A percentile compares a stretch with the other conserved stretches of the same genome.
phyloP scores from a whole-genome alignment of 208 protist species.

The Leishmania tarentolae region DNA sequence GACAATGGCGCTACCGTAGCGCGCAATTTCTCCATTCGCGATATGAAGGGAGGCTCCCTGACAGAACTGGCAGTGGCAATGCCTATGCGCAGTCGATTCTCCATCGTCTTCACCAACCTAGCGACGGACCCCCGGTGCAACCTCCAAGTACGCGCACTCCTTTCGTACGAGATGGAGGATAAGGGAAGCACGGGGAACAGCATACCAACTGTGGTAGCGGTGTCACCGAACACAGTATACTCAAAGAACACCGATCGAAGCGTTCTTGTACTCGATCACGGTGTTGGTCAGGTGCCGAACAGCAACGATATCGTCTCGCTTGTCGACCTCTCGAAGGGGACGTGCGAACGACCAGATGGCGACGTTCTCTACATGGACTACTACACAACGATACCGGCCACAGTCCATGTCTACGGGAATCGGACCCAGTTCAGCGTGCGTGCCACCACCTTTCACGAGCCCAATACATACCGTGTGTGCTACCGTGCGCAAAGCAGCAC shows the following conservation, averaged over 20 bases:
- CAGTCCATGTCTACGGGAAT: constrained; percentile 17
- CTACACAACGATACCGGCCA: constrained; percentile 21
- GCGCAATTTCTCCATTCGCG: constrained; percentile 57
- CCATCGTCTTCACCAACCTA: constrained; percentile 65
- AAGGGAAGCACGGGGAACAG: no score
- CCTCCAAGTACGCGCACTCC: constrained; percentile 44
- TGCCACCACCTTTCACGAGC: constrained; percentile 38
- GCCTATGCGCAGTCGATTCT: constrained; percentile 34
- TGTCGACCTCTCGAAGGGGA: constrained; percentile 27
- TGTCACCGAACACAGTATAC: constrained; percentile 61
- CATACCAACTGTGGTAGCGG: constrained; percentile 51
- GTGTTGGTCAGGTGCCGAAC: constrained; percentile 1
- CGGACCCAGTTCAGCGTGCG: constrained; percentile 26
- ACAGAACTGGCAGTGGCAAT: constrained; percentile 38
- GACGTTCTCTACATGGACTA: constrained; percentile 36
- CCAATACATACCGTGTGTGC: constrained; percentile 62
- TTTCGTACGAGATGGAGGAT: constrained; percentile 14
- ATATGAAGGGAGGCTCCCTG: constrained; percentile 65
- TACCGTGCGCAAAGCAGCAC: constrained; percentile 18
- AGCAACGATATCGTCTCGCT: constrained; percentile 32
- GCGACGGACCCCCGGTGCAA: constrained; percentile 40
- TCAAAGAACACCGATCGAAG: constrained; percentile 30
- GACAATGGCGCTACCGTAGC: constrained; percentile 14
- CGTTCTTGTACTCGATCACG: constrained; percentile 51
- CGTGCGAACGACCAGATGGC: constrained; percentile 15